Percentiles rank a stretch among this genome's conserved stretches.
Evolutionary conservation across 306 rosid species (phyloP).

Genomic region (Begonia masoniana): DNA sequence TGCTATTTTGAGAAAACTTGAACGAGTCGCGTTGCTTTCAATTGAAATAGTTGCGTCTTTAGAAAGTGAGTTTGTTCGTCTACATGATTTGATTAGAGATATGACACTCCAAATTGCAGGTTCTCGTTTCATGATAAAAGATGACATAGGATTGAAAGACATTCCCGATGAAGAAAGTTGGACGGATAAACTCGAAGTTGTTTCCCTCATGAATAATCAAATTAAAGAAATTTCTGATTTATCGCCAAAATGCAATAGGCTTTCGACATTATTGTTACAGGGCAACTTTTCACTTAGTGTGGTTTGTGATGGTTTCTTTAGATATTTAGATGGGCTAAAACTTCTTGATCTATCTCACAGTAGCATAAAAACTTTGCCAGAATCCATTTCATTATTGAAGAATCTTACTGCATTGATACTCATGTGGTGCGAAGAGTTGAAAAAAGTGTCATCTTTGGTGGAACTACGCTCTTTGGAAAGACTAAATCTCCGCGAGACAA

Average conservation of each 20-base stretch:
- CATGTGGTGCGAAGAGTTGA: background rate
- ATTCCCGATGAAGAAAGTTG: slow-evolving; percentile 4
- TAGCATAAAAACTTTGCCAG: background rate
- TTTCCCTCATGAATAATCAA: background rate
- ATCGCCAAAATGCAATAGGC: background rate
- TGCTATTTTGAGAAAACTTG: slow-evolving; percentile 4
- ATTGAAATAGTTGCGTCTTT: no score
- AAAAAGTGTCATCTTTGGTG: background rate
- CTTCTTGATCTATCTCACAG: background rate
- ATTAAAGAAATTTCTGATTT: background rate
- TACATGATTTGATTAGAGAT: slow-evolving; percentile 8
- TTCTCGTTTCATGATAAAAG: slow-evolving; percentile 2
- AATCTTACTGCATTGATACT: background rate
- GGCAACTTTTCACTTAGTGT: background rate
- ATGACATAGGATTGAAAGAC: background rate
- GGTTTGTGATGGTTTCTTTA: background rate
- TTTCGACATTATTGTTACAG: background rate
- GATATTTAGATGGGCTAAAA: background rate
- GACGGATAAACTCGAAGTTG: background rate
- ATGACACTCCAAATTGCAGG: slow-evolving; percentile 9
- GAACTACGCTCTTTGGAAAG: background rate
- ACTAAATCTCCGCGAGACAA: background rate
- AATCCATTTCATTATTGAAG: background rate
- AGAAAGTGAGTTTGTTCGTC: background rate
- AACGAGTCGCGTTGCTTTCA: slow-evolving; percentile 2